These are phyloP conservation scores for Sclerotinia subarctica DNA, from an alignment of 2,329 filamentous ascomycete genomes.

Conservation along the genomic window DNA sequence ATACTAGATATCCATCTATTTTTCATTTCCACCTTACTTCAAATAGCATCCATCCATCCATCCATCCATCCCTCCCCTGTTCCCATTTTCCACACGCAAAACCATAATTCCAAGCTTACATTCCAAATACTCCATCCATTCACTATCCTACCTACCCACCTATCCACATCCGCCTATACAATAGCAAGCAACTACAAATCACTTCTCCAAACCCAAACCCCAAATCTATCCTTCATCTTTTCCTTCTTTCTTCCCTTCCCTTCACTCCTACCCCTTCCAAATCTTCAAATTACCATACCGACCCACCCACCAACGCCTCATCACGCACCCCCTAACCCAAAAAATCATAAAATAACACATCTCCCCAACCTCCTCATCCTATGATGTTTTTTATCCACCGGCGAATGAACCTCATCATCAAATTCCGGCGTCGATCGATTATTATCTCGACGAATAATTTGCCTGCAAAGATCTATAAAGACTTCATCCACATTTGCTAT, in stretches of 20 bases:
- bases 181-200: not conserved
- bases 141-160: not conserved
- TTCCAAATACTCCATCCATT: too few species aligned
- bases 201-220: not conserved
- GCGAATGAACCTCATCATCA: slow-evolving; percentile 16
- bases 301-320: not conserved
- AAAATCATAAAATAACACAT: slow-evolving; percentile 20
- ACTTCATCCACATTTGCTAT: slow-evolving; percentile 67
- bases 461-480: slow-evolving; percentile 64
- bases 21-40: not conserved
- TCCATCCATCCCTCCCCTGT: not conserved
- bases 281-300: slow-evolving; percentile 5
- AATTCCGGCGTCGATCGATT: slow-evolving; percentile 18
- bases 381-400: slow-evolving; percentile 16
- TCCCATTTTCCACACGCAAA: too few species aligned
- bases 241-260: not conserved
- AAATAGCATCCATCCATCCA: not conserved
- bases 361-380: slow-evolving; percentile 13
- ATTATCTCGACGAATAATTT: slow-evolving; percentile 61
- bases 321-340: not conserved
- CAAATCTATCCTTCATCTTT: too few species aligned
- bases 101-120: too few species aligned
- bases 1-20: not conserved
- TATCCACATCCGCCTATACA: not conserved
- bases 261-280: too few species aligned